Conservation (phyloP, 768 basidiomycete genomes). For the Leucosporidium yakuticum region DNA sequence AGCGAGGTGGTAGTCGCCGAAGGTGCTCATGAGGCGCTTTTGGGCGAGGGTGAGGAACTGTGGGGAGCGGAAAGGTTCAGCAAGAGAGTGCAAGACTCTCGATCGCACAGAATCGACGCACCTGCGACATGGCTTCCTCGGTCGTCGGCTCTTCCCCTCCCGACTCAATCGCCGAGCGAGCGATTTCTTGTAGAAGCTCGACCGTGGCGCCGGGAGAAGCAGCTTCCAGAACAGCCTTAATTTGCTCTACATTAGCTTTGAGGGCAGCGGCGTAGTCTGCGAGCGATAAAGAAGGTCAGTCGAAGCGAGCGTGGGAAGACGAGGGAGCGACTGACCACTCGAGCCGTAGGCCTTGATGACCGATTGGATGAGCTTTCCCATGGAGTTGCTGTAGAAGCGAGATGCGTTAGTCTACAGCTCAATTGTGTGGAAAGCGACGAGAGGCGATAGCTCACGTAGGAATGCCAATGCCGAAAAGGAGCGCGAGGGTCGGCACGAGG, state of each 20-base stretch:
- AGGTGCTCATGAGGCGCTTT: conserved; percentile 67
- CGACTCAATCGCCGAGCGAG: background rate
- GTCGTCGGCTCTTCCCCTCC: background rate
- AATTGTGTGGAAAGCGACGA: too few relatives aligned
- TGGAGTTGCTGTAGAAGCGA: conserved; percentile 16
- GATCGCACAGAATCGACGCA: background rate
- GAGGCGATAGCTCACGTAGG: conserved; percentile 49
- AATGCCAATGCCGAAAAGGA: conserved; percentile 82
- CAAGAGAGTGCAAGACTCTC: background rate
- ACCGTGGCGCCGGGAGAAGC: conserved; percentile 61
- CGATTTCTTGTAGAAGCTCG: conserved; percentile 47
- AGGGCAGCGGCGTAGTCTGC: conserved; percentile 50
- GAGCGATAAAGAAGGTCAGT: background rate
- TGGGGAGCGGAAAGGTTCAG: too few relatives aligned
- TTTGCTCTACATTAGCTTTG: conserved; percentile 63
- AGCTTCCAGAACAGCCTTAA: conserved; percentile 64
- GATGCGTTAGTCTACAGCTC: background rate
- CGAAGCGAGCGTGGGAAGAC: too few relatives aligned
- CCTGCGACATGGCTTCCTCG: background rate
- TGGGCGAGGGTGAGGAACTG: conserved; percentile 59
- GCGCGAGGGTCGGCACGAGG: conserved; percentile 76
- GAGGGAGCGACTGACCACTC: background rate
- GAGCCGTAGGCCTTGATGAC: conserved; percentile 77
- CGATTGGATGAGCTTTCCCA: conserved; percentile 78
- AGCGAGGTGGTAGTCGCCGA: conserved; percentile 81